Conservation (phyloP, 108 stramenopile species). For the Cyclostephanos tholiformis region DNA sequence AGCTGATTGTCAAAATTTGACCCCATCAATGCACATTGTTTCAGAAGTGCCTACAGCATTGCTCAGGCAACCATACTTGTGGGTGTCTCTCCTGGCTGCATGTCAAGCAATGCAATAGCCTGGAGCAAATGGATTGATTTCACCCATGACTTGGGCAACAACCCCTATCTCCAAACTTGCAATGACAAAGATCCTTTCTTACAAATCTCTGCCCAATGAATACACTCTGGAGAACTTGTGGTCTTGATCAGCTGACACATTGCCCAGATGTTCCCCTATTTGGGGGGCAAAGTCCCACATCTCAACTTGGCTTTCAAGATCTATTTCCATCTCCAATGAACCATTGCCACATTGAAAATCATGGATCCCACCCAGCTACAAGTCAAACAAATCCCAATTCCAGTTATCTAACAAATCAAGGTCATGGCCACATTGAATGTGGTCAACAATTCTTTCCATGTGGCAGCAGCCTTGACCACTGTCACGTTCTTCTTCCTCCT, state of each 20-base stretch:
- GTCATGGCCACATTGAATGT: slow-evolving; percentile 34
- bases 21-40: too few species aligned
- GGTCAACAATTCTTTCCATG: slow-evolving; percentile 18
- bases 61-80: too few species aligned
- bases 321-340: slow-evolving; percentile 24
- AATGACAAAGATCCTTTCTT: slow-evolving; percentile 25
- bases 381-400: slow-evolving; percentile 55
- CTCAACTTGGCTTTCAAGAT: slow-evolving; percentile 14
- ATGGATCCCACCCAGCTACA: slow-evolving; percentile 41
- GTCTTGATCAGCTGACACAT: too few species aligned
- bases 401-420: slow-evolving; percentile 14
- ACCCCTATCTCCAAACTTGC: slow-evolving; percentile 36
- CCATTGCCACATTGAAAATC: slow-evolving; percentile 23
- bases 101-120: too few species aligned
- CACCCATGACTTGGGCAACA: too few species aligned
- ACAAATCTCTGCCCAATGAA: slow-evolving; percentile 34
- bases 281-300: slow-evolving; percentile 28
- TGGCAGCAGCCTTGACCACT: too few species aligned
- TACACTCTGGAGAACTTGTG: too few species aligned
- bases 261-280: slow-evolving; percentile 22
- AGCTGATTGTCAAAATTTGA: slow-evolving; percentile 11
- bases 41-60: too few species aligned
- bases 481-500: slow-evolving; percentile 63
- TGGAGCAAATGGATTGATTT: too few species aligned
- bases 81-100: too few species aligned